Base-by-base conservation (phyloP, 2,329 filamentous ascomycete genomes). In the Penicillium expansum region DNA sequence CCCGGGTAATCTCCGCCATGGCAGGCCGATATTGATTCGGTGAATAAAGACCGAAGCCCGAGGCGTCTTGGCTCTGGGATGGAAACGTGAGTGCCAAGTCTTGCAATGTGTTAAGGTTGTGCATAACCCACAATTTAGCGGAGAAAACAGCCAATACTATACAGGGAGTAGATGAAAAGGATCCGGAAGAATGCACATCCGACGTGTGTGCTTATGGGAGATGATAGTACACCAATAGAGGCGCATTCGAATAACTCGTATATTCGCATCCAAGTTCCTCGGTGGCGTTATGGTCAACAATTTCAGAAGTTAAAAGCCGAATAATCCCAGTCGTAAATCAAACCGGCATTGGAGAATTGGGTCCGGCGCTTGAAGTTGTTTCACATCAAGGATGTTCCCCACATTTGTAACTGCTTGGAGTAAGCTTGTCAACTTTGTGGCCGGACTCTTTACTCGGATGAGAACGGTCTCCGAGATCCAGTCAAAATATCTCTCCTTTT, bases 321-420 rank as follows among this genome's bases (percentile, higher is more conserved):
- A 42, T 35, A 14, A 41, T 41, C 39, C 35, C n/a, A n/a, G 14
- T 24, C 38, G 45, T 33, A 42, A 35, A 43, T 42, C 10, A 48
- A 11, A 4, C 37, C 29, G 44, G 24, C 13, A 43, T 48, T 55
- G 18, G 37, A 60, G 44, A 39, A 52, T 58, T 39, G 35, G 8
- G 29, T 47, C 51, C 51, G 52, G 60, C 54, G 56, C 56, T 8
- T 61, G 63, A 60, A 56, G 47, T 48, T 62, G 63, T 66, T 61
- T 66, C 63, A 66, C 41, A 22, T 49, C 45, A 52, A n/a, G 20
- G 33, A 45, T 42, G 49, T 43, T 57, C 55, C 57, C 63, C 62
- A 62, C 63, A 39, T 33, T 32, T 50, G 22, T 20, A 13, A 30
- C 58, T 38, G 41, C 16, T 58, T 59, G 18, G 20, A 62, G 57